Evolutionary conservation across 208 protist species (phyloP).

Genomic region (Crithidia thermophila): DNA sequence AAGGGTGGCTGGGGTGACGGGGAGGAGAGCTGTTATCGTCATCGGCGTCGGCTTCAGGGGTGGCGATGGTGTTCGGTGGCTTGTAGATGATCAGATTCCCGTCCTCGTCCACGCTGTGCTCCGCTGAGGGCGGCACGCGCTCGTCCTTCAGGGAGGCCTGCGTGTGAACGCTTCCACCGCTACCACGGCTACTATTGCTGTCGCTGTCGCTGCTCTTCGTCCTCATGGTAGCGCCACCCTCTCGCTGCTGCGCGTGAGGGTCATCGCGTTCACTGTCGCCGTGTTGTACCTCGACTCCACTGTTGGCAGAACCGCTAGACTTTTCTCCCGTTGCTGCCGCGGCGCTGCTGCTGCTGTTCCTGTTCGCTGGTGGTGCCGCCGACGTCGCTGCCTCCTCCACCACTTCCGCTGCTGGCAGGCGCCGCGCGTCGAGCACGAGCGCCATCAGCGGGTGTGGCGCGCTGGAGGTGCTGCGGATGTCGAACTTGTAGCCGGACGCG

Average conservation of each 20-base stretch:
- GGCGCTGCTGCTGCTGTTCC: no score
- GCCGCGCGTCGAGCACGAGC: slow-evolving; percentile 9
- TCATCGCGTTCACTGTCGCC: neutral
- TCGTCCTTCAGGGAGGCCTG: neutral
- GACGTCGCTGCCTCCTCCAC: neutral
- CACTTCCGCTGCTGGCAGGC: neutral
- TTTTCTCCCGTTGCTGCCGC: no score
- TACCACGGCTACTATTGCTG: neutral
- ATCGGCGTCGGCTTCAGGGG: no score
- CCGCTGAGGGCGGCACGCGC: neutral
- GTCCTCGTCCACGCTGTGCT: neutral
- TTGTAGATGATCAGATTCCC: neutral
- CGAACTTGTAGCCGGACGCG: slow-evolving; percentile 1
- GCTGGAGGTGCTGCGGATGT: slow-evolving; percentile 9
- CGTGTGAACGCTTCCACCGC: neutral
- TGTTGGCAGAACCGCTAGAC: no score
- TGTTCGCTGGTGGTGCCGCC: no score
- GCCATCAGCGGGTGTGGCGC: slow-evolving; percentile 10
- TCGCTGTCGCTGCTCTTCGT: neutral
- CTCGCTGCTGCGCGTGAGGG: neutral
- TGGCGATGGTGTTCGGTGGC: no score
- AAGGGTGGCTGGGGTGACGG: no score
- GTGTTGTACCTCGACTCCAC: no score
- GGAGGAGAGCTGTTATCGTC: neutral
- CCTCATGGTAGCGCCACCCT: neutral